Base-by-base conservation (phyloP, 257 asterid genomes). In the Solanum raphanifolium region DNA sequence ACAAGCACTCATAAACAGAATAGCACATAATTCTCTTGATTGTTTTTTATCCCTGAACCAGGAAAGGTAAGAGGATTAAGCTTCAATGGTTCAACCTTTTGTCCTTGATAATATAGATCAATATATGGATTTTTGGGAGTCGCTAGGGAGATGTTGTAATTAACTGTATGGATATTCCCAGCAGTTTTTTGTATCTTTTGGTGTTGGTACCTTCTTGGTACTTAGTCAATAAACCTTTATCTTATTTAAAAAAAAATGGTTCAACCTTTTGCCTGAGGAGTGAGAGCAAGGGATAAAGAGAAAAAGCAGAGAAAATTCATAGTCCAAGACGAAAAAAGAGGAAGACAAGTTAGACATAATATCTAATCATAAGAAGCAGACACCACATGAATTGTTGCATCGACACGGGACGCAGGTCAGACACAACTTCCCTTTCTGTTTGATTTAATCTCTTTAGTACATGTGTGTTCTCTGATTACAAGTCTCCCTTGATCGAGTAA, bases 1-100 rank as follows among this genome's bases (percentile, higher is more conserved):
- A 69, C 86, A 93, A 88, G 83, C 38, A 73, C 69, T 85, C 68
- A 68, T 69, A 38, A 71, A 39, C 35, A 91, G 38, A 18, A 31
- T 11, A 16, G n/a, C 68, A 81, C 41, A 87, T 12, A 62, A 38
- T 58, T 81, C 72, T 43, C 32, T 69, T 29, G 38, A 69, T 84
- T 27, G 29, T 12, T 69, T 43, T 43, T 66, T 65, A 41, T 41
- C 48, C 75, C 36, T 68, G 75, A 68, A 68, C 75, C 36, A 68
- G 21, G 15, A 68, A 29, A 68, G 75, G 73, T 11, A n/a, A 65
- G 9, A 65, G 41, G 13, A 3, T 62, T 62, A 62, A 62, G 71
- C 71, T 23, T 62, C 71, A 62, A 62, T 62, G 84, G 62, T 78
- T 27, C 84, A 79, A 78, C 12, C 83, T n/a, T 78, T 25, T 41